phyloP scores from a whole-genome alignment of 495 filamentous ascomycete species.

The Cenococcum geophilum region DNA sequence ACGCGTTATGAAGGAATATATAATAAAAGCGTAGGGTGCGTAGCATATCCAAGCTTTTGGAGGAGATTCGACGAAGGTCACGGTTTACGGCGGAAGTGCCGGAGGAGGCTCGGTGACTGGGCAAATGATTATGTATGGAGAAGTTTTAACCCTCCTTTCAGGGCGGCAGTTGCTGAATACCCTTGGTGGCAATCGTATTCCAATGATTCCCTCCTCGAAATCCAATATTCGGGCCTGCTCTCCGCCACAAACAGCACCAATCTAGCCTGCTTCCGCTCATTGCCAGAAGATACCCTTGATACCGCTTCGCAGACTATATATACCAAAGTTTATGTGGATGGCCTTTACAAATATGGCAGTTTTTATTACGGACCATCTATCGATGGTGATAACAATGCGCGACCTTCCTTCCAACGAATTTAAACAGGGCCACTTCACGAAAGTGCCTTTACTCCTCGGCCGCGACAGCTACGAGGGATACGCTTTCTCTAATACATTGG shows the following conservation, averaged over 20 bases:
- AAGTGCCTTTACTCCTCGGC: conserved; percentile 20
- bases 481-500: conserved; percentile 19
- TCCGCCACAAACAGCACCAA: conserved; percentile 17
- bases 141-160: conserved; percentile 23
- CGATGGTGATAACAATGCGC: conserved; percentile 17
- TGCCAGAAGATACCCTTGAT: neutral
- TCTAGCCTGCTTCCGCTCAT: neutral
- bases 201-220: conserved; percentile 26
- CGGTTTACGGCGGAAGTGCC: conserved; percentile 26
- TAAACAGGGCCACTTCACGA: conserved; percentile 29
- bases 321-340: neutral
- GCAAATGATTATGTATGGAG: conserved; percentile 32
- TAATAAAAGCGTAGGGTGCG: neutral
- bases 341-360: conserved; percentile 19
- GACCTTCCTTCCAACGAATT: conserved; percentile 31
- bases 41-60: neutral
- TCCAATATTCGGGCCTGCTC: conserved; percentile 25
- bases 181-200: conserved; percentile 28
- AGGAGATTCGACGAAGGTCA: conserved; percentile 9
- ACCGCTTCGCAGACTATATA: neutral
- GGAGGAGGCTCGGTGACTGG: conserved; percentile 26
- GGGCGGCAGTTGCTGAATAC: conserved; percentile 27
- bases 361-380: conserved; percentile 30
- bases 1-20: neutral
- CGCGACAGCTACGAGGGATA: conserved; percentile 28